Evolutionary conservation across 2,329 filamentous ascomycete species (phyloP).

Genomic region (Ambrosiella xylebori): DNA sequence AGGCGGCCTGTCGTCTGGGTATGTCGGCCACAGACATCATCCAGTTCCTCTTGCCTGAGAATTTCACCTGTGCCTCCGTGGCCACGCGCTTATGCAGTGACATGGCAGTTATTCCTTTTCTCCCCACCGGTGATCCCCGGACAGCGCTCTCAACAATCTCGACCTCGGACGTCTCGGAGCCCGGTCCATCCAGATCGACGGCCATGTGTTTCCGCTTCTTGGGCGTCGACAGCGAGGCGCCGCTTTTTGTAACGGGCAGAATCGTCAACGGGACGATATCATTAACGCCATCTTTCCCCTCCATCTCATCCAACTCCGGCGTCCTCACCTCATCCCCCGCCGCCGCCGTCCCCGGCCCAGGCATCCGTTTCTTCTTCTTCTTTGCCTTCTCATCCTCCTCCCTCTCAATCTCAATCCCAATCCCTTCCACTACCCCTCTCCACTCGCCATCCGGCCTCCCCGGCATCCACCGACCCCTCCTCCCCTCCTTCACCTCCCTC

Average conservation of each 20-base stretch:
- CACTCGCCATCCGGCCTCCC: neutral
- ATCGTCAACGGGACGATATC: neutral
- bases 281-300: neutral
- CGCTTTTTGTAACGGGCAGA: neutral
- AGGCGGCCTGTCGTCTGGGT: too few species aligned
- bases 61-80: too few species aligned
- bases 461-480: neutral
- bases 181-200: neutral
- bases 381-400: neutral
- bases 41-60: too few species aligned
- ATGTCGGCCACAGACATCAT: too few species aligned
- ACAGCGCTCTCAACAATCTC: neutral
- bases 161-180: neutral
- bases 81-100: too few species aligned
- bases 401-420: neutral
- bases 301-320: neutral
- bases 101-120: too few species aligned
- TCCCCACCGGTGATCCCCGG: too few species aligned
- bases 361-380: neutral
- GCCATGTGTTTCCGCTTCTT: neutral
- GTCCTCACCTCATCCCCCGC: neutral
- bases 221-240: neutral
- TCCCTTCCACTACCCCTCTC: neutral
- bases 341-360: neutral
- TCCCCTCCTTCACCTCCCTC: neutral